phyloP scores from a whole-genome alignment of 352 stramenopile species.

The Phytophthora lateralis region DNA sequence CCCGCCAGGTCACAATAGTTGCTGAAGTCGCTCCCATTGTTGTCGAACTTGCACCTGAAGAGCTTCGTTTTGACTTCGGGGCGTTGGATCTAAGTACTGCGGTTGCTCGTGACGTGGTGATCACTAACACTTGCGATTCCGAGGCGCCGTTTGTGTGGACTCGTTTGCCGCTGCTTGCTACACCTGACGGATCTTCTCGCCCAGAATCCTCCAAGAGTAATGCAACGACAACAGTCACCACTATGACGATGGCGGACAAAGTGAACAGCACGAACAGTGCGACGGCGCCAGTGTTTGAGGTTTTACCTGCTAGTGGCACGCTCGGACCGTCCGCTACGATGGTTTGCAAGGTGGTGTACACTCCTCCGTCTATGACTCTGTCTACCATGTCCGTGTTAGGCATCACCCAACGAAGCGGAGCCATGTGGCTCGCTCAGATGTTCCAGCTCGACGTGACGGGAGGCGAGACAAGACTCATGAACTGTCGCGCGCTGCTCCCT shows the following conservation, averaged over 20 bases:
- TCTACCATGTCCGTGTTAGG: constrained; percentile 12
- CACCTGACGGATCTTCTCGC: constrained; percentile 24
- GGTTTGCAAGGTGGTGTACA: constrained; percentile 64
- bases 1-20: constrained; percentile 80
- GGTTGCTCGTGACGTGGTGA: constrained; percentile 62
- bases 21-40: constrained; percentile 92
- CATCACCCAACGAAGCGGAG: constrained; percentile 15
- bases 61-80: constrained; percentile 85
- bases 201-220: constrained; percentile 72
- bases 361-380: constrained; percentile 34
- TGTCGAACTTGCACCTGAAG: constrained; percentile 59
- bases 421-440: constrained; percentile 42
- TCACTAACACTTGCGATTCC: constrained; percentile 93
- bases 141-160: constrained; percentile 87
- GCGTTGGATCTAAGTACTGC: constrained; percentile 50
- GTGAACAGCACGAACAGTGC: constrained; percentile 1
- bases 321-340: constrained; percentile 40
- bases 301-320: constrained; percentile 50
- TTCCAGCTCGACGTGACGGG: constrained; percentile 66
- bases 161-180: constrained; percentile 13
- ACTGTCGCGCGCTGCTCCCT: constrained; percentile 53
- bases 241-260: constrained; percentile 26
- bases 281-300: constrained; percentile 44
- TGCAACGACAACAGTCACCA: constrained; percentile 31
- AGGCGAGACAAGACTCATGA: constrained; percentile 48